Base-by-base conservation (phyloP, 2,329 filamentous ascomycete species). In the Aspergillus texensis region DNA sequence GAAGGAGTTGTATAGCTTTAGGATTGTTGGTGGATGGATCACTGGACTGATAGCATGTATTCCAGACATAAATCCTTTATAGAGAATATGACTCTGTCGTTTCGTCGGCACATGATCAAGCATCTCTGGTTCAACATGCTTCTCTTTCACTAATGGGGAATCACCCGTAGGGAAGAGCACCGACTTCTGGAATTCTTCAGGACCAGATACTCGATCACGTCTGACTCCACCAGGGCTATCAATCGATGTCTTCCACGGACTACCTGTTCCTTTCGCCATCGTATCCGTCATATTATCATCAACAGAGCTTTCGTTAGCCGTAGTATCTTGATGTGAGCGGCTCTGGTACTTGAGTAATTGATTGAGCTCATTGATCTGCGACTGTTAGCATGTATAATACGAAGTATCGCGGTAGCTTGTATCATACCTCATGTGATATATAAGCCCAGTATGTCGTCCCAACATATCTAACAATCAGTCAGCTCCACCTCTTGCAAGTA, bases 361-460 rank as follows among this genome's bases (percentile, higher is more conserved):
- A 63, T 81, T 81, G 8, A 81, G 73, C 58, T 81, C 79, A 52
- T 79, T 79, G 41, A 81, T 80, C 78, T 80, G 59, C 14, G 66
- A 57, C 26, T 6, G 36, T 32, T 1, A 43, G 36, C 19, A 6
- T 9, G 6, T 5, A 34, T 30, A 2, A 16, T 21, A 5, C 8
- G n/a, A 14, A 9, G 4, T 19, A 14, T 11, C 14, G 24, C n/a
- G 5, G 6, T 5, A 19, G 4, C 4, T 21, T 48, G 6, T 12
- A 26, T 28, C 46, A 60, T 75, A 80, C 78, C 72, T 81, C 79
- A 39, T 79, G 74, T 10, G 78, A 79, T 36, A 81, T 80, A 68
- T 80, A 81, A 30, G 79, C 79, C 78, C 78, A 81, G 63, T 80
- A 81, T 12, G 79, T 81, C 6, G 78, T 81, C 26, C 79, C 79